Base-by-base conservation (phyloP, 805 yeast species). In the Yarrowia sp. region DNA sequence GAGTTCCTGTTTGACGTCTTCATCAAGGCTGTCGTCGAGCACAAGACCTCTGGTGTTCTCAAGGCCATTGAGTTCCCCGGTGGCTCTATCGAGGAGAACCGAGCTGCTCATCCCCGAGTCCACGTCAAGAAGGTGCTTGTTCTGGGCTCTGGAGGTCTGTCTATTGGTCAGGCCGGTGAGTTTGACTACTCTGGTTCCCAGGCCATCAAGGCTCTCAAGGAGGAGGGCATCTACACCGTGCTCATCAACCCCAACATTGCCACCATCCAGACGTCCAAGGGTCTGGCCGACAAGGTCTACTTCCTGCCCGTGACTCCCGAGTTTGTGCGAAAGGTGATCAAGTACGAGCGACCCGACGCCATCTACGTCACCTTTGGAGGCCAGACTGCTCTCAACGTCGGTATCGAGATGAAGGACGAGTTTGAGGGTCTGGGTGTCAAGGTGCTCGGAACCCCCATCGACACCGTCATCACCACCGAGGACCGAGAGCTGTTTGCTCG, bases 141-240 rank as follows among this genome's bases (percentile, higher is more conserved):
- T 66, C 84, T 95, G 73, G 99, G 99, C 73, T 92, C 98, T 62
- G 99, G 99, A 81, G 99, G 99, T 76, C 82, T 95, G 72, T 90
- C 97, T 65, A 95, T 95, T 75, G 99, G 99, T 70, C 99, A 95
- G 81, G 99, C 99, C 68, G 99, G 99, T 78, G 99, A 95, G 80
- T 95, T 95, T 74, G 99, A 95, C 77, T 95, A 95, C 80, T 92
- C 98, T 51, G 99, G 99, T 74, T 91, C 97, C 65, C 99, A 95
- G 80, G 99, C 99, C 66, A 95, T 95, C 79, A 95, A 95, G 79
- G 99, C 99, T 52, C 83, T 95, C 79, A 93, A 91, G 78, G 98
- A 95, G 81, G 98, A 92, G 79, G 97, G 97, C 67, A 95, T 93
- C 69, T 91, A 93, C 82, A 92, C 98, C 65, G 88, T 95, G 70